Evolutionary conservation across 2,329 filamentous ascomycete genomes (phyloP).

Genomic region (Talaromyces sp.): DNA sequence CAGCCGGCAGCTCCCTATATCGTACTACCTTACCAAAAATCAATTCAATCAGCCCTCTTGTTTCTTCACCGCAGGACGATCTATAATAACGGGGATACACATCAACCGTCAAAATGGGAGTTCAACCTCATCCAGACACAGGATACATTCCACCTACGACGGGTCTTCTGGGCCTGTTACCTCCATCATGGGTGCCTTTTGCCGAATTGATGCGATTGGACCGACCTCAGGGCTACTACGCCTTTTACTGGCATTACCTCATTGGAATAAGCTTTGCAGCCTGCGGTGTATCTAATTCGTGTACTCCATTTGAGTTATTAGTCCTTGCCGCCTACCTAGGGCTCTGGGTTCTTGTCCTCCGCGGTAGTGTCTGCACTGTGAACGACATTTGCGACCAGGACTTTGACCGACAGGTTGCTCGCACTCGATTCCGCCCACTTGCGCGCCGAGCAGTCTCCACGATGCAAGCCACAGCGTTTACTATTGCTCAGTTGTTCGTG

Average conservation of each 20-base stretch:
- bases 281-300: constrained; percentile 50
- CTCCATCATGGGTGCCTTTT: constrained; percentile 12
- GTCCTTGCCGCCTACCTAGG: constrained; percentile 67
- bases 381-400: constrained; percentile 91
- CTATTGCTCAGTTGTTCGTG: constrained; percentile 58
- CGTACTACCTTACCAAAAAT: background rate
- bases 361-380: constrained; percentile 82
- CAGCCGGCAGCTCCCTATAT: background rate
- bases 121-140: background rate
- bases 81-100: background rate
- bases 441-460: constrained; percentile 75
- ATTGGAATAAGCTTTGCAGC: constrained; percentile 82
- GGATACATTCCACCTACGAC: background rate
- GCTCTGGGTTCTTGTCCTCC: constrained; percentile 77
- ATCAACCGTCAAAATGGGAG: background rate
- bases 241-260: constrained; percentile 80
- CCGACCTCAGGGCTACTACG: constrained; percentile 78
- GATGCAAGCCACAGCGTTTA: constrained; percentile 69
- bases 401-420: constrained; percentile 74
- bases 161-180: background rate
- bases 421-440: constrained; percentile 76
- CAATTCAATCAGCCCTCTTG: background rate
- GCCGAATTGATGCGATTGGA: constrained; percentile 68
- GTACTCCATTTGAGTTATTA: constrained; percentile 60
- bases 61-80: background rate